A percentile compares a stretch with the other conserved stretches of the same genome.
These are phyloP conservation scores for Pichia sp. DNA, from an alignment of 1,139 yeast genomes.

Conservation along the genomic window DNA sequence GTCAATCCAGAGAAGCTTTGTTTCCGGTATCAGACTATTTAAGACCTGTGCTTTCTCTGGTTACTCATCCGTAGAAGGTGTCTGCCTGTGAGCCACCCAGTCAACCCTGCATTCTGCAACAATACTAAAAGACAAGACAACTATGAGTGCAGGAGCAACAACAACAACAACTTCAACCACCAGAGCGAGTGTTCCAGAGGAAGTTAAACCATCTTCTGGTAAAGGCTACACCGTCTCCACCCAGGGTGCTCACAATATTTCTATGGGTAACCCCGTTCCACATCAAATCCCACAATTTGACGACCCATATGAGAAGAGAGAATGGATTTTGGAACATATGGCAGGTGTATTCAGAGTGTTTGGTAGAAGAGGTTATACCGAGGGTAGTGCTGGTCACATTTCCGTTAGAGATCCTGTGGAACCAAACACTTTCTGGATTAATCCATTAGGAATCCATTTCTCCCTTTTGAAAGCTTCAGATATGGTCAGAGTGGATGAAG, in stretches of 20 bases:
- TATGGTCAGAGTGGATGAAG: slow-evolving; percentile 68
- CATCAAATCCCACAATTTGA: slow-evolving; percentile 45
- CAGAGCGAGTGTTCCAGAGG: slow-evolving; percentile 11
- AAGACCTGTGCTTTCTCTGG: no score
- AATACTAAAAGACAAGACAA: background rate
- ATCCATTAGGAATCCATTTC: slow-evolving; percentile 69
- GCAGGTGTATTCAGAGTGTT: slow-evolving; percentile 79
- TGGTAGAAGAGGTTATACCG: slow-evolving; percentile 66
- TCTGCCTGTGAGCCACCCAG: background rate
- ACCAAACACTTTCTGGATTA: slow-evolving; percentile 70
- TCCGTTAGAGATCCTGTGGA: slow-evolving; percentile 73
- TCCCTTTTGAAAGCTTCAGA: slow-evolving; percentile 63
- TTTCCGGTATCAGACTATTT: no score
- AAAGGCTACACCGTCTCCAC: slow-evolving; percentile 33
- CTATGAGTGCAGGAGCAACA: background rate
- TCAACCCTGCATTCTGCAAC: background rate
- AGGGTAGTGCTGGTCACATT: slow-evolving; percentile 78
- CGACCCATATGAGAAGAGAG: slow-evolving; percentile 45
- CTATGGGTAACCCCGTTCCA: slow-evolving; percentile 44
- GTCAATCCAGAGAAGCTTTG: no score
- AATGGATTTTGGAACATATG: slow-evolving; percentile 65
- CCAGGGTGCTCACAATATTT: slow-evolving; percentile 43
- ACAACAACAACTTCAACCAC: slow-evolving; percentile 1
- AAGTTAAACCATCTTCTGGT: slow-evolving; percentile 22
- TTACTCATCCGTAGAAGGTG: no score